These are phyloP conservation scores for Geranium brycei DNA, from an alignment of 345 rosid genomes.

Conservation along the genomic window DNA sequence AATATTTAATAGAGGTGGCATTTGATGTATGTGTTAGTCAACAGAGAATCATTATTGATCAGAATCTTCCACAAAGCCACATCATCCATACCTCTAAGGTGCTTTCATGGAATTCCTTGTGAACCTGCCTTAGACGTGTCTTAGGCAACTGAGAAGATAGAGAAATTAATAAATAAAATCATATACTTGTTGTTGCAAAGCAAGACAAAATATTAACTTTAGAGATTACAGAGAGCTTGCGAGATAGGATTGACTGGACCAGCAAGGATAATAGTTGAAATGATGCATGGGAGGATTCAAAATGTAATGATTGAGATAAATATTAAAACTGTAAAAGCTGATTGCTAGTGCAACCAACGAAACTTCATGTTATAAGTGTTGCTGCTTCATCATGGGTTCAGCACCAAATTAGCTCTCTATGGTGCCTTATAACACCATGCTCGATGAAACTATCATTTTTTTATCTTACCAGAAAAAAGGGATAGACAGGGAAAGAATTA, in stretches of 20 bases:
- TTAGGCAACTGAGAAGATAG: constrained; percentile 52
- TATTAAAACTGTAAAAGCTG: background rate
- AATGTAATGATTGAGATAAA: background rate
- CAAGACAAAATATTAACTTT: background rate
- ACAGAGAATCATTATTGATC: background rate
- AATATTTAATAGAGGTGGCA: constrained; percentile 1
- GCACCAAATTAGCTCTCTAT: background rate
- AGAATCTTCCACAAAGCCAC: constrained; percentile 3
- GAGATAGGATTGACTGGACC: background rate
- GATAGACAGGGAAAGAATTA: background rate
- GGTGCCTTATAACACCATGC: background rate
- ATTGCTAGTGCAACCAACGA: background rate
- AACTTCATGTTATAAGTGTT: background rate
- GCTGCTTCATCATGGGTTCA: background rate
- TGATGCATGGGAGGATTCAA: background rate
- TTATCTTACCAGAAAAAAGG: background rate
- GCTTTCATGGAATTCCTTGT: constrained; percentile 64
- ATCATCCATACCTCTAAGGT: constrained; percentile 42
- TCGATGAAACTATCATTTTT: background rate
- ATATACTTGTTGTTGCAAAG: constrained; percentile 7
- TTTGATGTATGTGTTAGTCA: background rate
- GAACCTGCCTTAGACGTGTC: constrained; percentile 59
- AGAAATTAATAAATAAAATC: background rate
- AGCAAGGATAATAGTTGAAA: background rate
- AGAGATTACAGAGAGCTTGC: constrained; percentile 3